phyloP scores from a whole-genome alignment of 495 filamentous ascomycete species.

The Xylaria bambusicola region DNA sequence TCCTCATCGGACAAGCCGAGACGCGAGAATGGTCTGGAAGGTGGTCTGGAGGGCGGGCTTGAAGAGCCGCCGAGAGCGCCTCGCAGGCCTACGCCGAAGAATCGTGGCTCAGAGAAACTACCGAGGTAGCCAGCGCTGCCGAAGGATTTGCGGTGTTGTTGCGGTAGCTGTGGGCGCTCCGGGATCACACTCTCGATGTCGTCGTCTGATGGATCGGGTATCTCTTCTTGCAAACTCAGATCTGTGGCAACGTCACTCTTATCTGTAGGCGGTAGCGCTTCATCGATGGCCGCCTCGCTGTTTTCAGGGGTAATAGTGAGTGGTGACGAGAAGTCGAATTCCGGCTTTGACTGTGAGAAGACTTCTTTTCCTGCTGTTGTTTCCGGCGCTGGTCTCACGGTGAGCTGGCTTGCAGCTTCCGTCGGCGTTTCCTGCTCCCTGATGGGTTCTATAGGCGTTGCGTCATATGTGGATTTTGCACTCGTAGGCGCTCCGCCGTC shows the following conservation, averaged over 20 bases:
- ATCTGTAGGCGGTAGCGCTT: not conserved
- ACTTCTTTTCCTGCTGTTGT: slow-evolving; percentile 1
- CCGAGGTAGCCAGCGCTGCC: slow-evolving; percentile 46
- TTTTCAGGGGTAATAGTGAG: not conserved
- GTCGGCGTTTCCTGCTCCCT: not conserved
- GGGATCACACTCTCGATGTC: slow-evolving; percentile 1
- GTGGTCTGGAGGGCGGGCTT: too few relatives aligned
- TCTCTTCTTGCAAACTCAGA: not conserved
- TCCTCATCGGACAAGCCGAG: not conserved
- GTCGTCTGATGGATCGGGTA: slow-evolving; percentile 25
- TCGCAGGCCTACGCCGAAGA: slow-evolving; percentile 36
- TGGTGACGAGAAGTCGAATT: slow-evolving; percentile 29
- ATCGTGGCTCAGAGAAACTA: slow-evolving; percentile 35
- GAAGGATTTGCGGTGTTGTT: slow-evolving; percentile 22
- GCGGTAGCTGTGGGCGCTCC: slow-evolving; percentile 3
- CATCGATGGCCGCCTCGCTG: not conserved
- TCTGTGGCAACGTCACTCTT: not conserved
- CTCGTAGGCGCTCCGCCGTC: not conserved
- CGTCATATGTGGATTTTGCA: not conserved
- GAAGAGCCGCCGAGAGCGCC: slow-evolving; percentile 30
- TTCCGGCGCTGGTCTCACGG: not conserved
- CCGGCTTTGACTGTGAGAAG: slow-evolving; percentile 31
- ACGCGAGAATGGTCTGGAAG: slow-evolving; percentile 4
- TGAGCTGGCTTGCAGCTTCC: not conserved
- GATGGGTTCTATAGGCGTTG: slow-evolving; percentile 2